Percentiles rank a stretch among this genome's conserved stretches.
Conservation (phyloP, 1,284 basidiomycete genomes). For the Taiwanofungus camphoratus region DNA sequence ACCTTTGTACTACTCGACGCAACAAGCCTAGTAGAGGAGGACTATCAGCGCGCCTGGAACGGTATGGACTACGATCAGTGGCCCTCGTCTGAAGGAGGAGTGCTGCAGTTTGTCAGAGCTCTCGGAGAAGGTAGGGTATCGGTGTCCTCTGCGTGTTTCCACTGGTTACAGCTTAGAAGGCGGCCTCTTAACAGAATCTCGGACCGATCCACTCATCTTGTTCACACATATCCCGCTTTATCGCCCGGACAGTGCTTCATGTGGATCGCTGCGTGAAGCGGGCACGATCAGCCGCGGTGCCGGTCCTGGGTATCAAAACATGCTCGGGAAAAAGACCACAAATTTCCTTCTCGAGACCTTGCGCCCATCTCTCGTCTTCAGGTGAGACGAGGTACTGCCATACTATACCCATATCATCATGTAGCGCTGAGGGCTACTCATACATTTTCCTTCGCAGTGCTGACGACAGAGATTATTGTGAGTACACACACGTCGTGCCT, state of each 20-base stretch:
- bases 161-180: no score
- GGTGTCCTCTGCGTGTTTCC: no score
- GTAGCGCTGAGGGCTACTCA: no score
- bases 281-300: conserved; percentile 69
- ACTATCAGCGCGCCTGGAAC: conserved; percentile 58
- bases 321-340: conserved; percentile 68
- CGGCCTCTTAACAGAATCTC: conserved; percentile 19
- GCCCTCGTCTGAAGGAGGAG: conserved; percentile 53
- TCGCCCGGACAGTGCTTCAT: conserved; percentile 61
- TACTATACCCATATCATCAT: no score
- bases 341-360: conserved; percentile 63
- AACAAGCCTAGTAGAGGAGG: conserved; percentile 75
- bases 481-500: conserved; percentile 43
- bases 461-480: conserved; percentile 88
- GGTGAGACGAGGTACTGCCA: no score
- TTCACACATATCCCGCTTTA: conserved; percentile 82
- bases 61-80: conserved; percentile 50
- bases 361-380: conserved; percentile 65
- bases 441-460: conserved; percentile 42
- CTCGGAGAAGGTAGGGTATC: conserved; percentile 41
- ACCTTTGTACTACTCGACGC: conserved; percentile 73
- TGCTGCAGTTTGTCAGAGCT: conserved; percentile 67
- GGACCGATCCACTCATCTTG: conserved; percentile 50
- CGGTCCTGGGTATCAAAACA: conserved; percentile 81
- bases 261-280: conserved; percentile 72